Evolutionary conservation across 495 filamentous ascomycete genomes (phyloP), one percentile per base, ranked within the genome.

Genomic region (Podospora australis): DNA sequence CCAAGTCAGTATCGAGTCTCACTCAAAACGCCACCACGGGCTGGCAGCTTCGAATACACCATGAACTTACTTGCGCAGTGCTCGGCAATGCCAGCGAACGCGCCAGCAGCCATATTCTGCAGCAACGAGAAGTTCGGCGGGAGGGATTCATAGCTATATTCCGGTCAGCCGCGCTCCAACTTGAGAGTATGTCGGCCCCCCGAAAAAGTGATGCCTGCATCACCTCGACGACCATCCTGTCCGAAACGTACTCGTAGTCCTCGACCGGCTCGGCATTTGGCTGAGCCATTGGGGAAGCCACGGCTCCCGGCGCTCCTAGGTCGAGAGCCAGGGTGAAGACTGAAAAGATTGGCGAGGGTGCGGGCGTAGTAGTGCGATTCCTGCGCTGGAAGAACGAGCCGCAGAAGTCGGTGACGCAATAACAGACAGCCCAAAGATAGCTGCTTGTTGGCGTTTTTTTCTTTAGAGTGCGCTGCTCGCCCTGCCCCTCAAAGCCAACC

Each of bases 51-150:
- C n/a, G n/a, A n/a, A n/a, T n/a, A n/a, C n/a, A n/a, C n/a, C n/a
- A n/a, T n/a, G n/a, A n/a, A 58, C 81, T 59, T 82, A 97, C 92
- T 66, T 45, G 62, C 50, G 44, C 62, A 65, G 48, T 65, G 62
- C 48, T 65, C 62, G 38, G 90, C 90, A 60, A 99, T 95, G 46
- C 92, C 92, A 41, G 92, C 92, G 68, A 97, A 96, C 57, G 94
- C 92, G 64, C 92, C 92, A 11, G 94, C 94, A 43, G 83, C 65
- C 85, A 96, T 92, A 67, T 96, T 96, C 59, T 79, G 77, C 28
- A 73, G 36, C 48, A 81, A 64, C 39, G 76, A 78, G 60, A 80
- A 79, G 60, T 79, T 80, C 28, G 77, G 77, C 26, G 78, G 78
- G 13, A 81, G 70, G 24, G 68, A 63, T 60, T 81, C 78, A 69